phyloP scores from a whole-genome alignment of 148 eudicot genomes.

The Heliamphora exappendiculata region DNA sequence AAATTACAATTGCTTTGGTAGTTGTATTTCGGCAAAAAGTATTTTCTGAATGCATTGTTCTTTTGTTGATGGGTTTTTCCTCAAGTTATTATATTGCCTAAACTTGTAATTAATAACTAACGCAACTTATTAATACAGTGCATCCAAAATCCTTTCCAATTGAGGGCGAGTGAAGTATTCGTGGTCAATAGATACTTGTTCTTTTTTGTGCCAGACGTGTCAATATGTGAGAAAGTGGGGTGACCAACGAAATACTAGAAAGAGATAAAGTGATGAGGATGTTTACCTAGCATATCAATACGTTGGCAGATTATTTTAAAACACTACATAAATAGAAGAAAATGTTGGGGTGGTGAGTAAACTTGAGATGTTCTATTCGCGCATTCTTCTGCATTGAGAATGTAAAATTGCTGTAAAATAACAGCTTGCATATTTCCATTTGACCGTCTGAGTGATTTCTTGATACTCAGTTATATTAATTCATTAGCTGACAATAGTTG shows the following conservation, averaged over 20 bases:
- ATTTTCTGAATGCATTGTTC: too few species aligned
- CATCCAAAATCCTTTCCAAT: too few species aligned
- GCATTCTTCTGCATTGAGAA: not conserved
- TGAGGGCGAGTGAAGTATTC: too few species aligned
- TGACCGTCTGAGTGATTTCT: not conserved
- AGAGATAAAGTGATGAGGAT: not conserved
- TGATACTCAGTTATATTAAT: not conserved
- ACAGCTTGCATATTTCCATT: not conserved
- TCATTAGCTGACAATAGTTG: not conserved
- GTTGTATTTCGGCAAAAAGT: too few species aligned
- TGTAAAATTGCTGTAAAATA: not conserved
- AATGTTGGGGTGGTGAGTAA: not conserved
- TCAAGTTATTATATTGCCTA: too few species aligned
- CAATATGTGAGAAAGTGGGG: not conserved
- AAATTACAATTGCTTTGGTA: too few species aligned
- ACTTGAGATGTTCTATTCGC: not conserved
- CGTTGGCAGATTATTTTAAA: not conserved
- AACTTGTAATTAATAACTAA: too few species aligned
- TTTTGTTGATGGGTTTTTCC: too few species aligned
- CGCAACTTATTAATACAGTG: too few species aligned
- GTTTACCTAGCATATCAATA: not conserved
- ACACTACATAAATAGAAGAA: too few species aligned
- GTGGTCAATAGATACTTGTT: too few species aligned
- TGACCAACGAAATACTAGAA: not conserved
- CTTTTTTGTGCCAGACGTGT: too few species aligned